Conservation (phyloP, 805 yeast genomes). For the Metschnikowia bowlesiae region DNA sequence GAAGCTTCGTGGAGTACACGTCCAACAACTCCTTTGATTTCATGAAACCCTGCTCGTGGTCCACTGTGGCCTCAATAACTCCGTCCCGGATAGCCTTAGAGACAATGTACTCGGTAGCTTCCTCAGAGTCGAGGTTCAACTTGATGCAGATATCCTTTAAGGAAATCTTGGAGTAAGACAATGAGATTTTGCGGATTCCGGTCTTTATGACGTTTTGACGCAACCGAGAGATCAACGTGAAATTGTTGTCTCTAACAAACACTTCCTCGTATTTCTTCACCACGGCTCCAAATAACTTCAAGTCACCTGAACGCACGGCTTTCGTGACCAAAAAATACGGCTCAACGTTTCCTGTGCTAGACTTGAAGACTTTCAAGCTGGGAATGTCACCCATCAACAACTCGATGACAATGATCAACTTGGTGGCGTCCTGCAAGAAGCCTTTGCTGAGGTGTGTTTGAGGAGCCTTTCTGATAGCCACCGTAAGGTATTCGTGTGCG, state of each 20-base stretch:
- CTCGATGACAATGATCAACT: constrained; percentile 83
- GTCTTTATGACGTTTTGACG: constrained; percentile 97
- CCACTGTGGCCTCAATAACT: constrained; percentile 90
- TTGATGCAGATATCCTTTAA: constrained; percentile 91
- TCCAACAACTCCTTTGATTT: constrained; percentile 84
- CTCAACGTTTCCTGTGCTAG: constrained; percentile 44
- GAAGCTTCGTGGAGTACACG: constrained; percentile 80
- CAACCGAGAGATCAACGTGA: constrained; percentile 78
- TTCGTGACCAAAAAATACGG: constrained; percentile 86
- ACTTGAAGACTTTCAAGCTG: constrained; percentile 74
- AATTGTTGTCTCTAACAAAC: constrained; percentile 73
- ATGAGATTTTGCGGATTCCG: constrained; percentile 88
- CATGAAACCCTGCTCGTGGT: constrained; percentile 88
- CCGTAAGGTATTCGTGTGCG: constrained; percentile 84
- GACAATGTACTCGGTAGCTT: constrained; percentile 94
- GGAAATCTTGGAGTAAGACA: constrained; percentile 87
- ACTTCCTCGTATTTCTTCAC: constrained; percentile 56
- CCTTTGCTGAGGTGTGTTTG: constrained; percentile 82
- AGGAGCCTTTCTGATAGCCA: constrained; percentile 96
- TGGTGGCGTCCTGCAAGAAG: constrained; percentile 83
- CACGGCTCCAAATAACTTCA: constrained; percentile 71
- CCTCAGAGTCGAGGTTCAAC: constrained; percentile 87
- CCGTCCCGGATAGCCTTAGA: constrained; percentile 97
- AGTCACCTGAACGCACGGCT: constrained; percentile 90
- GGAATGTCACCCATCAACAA: constrained; percentile 96